phyloP scores from a whole-genome alignment of 2,329 filamentous ascomycete species.

The Didymella lethalis region DNA sequence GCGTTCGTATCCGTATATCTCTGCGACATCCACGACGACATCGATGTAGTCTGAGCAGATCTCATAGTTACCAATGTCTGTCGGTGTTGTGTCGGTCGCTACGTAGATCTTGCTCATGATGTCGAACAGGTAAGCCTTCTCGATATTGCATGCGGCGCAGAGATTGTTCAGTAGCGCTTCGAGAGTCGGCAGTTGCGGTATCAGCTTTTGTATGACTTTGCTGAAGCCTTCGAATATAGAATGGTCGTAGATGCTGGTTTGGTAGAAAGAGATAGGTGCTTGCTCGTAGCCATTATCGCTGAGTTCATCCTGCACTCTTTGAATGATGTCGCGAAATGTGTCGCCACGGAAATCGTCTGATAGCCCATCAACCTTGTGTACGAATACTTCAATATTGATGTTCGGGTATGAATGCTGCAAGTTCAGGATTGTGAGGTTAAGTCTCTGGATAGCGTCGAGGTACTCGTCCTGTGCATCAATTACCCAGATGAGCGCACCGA shows the following conservation, averaged over 20 bases:
- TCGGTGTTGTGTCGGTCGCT: slow-evolving; percentile 89
- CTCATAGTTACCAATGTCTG: slow-evolving; percentile 95
- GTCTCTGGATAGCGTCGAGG: slow-evolving; percentile 83
- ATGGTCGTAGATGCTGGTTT: slow-evolving; percentile 98
- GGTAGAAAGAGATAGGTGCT: slow-evolving; percentile 90
- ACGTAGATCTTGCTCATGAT: slow-evolving; percentile 99
- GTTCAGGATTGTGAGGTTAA: slow-evolving; percentile 88
- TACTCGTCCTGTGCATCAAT: slow-evolving; percentile 99
- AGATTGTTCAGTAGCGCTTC: slow-evolving; percentile 94
- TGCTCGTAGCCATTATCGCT: slow-evolving; percentile 94
- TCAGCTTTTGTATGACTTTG: slow-evolving; percentile 97
- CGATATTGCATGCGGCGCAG: slow-evolving; percentile 91
- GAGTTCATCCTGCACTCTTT: slow-evolving; percentile 94
- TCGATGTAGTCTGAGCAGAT: slow-evolving; percentile 99
- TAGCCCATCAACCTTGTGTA: slow-evolving; percentile 98
- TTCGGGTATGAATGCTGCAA: slow-evolving; percentile 88
- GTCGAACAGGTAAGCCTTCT: slow-evolving; percentile 98
- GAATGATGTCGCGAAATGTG: slow-evolving; percentile 94
- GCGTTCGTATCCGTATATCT: slow-evolving; percentile 84
- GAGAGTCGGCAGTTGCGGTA: slow-evolving; percentile 89
- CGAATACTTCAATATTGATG: slow-evolving; percentile 98
- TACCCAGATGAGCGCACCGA: slow-evolving; percentile 96
- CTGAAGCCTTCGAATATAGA: slow-evolving; percentile 98
- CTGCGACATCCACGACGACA: slow-evolving; percentile 95
- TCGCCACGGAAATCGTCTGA: slow-evolving; percentile 97